Evolutionary conservation across 179 eudicot species (phyloP), one percentile per base, ranked within the genome.

Genomic region (Beta lomatogona): DNA sequence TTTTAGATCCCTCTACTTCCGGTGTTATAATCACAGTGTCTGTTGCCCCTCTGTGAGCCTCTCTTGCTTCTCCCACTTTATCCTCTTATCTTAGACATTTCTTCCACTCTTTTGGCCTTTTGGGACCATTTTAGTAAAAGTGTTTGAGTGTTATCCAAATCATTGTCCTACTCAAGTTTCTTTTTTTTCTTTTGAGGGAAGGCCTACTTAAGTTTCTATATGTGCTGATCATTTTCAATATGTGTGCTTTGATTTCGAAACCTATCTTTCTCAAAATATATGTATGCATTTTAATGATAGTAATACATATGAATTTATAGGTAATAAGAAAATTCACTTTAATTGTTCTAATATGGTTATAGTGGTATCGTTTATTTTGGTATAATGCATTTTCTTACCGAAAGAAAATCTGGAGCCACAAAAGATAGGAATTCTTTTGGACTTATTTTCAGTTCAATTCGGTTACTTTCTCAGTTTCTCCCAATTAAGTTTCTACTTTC

Each of bases 71-170:
- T 19, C 55, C 73, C 50, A 58, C 55, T 55, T 45, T 64, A 53
- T 71, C 82, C 82, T 63, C 44, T 46, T 60, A 63, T 28, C 45
- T 41, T 57, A 19, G n/a, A 58, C 80, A 58, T 81, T 25, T 64
- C 61, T 76, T 76, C 55, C 52, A 19, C 41, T 36, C 41, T 36
- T 36, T 36, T 36, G 2, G 2, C 41, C 67, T 45, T 65, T 54
- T 54, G 45, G 19, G 58, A 50, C 66, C 75, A 28, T 13, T n/a
- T 44, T 18, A 55, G 9, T 73, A 5, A 21, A 7, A 22, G 76
- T 19, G 66, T 73, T 45, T 15, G 44, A 41, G n/a, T n/a, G 53
- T 67, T 76, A 55, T n/a, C 83, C 22, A 68, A 68, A 16, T 64
- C 1, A 71, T 6, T 59, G 12, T 12, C 55, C 68, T n/a, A 14